phyloP scores from a whole-genome alignment of 2,329 filamentous ascomycete species.

The Xylariaceae sp. region DNA sequence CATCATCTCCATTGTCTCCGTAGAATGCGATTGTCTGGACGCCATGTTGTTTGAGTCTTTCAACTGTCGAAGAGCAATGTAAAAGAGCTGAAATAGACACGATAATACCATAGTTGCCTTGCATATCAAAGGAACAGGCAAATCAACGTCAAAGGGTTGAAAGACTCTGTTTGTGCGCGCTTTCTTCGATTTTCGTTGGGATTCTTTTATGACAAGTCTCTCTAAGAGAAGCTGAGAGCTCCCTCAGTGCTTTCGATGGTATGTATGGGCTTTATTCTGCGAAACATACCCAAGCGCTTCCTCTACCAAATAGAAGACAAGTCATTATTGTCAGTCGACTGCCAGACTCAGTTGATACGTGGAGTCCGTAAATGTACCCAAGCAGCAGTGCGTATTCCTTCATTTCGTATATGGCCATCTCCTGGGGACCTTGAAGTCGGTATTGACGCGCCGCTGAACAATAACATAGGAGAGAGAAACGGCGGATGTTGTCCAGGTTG shows the following conservation, averaged over 20 bases:
- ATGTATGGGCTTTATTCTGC: neutral
- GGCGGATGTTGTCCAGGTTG: neutral
- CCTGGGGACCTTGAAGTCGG: neutral
- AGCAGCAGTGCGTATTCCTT: neutral
- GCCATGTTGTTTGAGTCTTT: neutral
- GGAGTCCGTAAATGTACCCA: neutral
- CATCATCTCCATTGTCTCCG: neutral
- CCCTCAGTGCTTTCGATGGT: neutral
- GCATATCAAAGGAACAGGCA: neutral
- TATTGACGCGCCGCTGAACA: neutral
- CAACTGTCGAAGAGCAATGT: neutral
- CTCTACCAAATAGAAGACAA: neutral
- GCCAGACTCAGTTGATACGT: neutral
- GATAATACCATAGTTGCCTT: neutral
- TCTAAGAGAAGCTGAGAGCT: neutral
- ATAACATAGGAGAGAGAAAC: neutral
- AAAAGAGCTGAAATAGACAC: neutral
- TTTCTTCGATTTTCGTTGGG: neutral
- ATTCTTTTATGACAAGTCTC: neutral
- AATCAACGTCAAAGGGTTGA: neutral
- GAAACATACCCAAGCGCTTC: too few relatives aligned
- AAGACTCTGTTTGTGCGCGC: neutral
- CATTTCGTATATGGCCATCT: too few relatives aligned
- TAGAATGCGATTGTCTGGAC: neutral
- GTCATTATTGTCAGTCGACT: neutral